Evolutionary conservation across 345 rosid genomes (phyloP).

Genomic region (Lenwebbia sp.): DNA sequence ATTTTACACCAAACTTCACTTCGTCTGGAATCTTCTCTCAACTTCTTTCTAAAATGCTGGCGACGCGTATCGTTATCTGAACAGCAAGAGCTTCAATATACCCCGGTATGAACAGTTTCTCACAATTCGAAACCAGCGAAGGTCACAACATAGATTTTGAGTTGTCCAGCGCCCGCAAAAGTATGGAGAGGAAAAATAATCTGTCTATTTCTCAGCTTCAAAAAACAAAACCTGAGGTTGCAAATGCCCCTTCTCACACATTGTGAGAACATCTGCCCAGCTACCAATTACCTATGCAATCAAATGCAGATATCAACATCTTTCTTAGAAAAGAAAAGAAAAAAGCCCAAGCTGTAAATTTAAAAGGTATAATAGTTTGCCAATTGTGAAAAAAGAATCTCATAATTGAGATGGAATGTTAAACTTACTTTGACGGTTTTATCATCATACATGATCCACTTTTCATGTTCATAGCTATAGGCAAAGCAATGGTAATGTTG

Average conservation of each 20-base stretch:
- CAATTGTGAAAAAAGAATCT: not conserved
- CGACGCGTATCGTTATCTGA: not conserved
- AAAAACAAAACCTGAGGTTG: constrained; percentile 97
- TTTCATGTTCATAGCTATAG: constrained; percentile 54
- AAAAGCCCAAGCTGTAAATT: not conserved
- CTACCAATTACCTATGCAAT: constrained; percentile 63
- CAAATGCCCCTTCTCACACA: constrained; percentile 84
- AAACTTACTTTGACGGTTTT: constrained; percentile 74
- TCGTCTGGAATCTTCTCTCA: constrained; percentile 1
- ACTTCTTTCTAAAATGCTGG: constrained; percentile 5
- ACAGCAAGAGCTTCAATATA: constrained; percentile 2
- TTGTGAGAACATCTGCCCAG: constrained; percentile 73
- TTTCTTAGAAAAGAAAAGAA: not conserved
- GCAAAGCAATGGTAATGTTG: constrained; percentile 99
- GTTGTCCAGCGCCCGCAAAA: not conserved
- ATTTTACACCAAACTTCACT: not conserved
- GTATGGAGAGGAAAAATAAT: constrained; percentile 1
- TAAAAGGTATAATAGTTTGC: not conserved
- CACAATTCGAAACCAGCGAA: not conserved
- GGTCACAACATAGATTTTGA: not conserved
- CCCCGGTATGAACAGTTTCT: constrained; percentile 3
- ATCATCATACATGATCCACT: constrained; percentile 96
- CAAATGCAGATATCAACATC: not conserved
- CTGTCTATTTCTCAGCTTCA: constrained; percentile 47
- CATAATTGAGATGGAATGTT: not conserved